A percentile compares a stretch with the other conserved stretches of the same genome.
Conservation (phyloP, 352 stramenopile genomes). For the Globisporangium iwayamae region DNA sequence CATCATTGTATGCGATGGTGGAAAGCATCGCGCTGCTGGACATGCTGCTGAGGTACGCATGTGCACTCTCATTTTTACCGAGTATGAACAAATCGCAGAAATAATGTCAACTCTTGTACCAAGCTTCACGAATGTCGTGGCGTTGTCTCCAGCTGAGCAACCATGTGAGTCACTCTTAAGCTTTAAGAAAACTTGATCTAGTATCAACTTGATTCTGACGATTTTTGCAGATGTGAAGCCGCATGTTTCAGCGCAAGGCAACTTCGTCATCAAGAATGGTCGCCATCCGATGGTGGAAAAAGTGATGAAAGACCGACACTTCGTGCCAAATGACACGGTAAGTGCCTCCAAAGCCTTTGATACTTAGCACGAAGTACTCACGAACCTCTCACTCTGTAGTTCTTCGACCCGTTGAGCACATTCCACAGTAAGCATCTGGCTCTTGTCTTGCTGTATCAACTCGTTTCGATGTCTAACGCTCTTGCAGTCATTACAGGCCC, state of each 20-base stretch:
- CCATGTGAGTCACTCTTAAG: conserved; percentile 44
- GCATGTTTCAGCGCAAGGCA: conserved; percentile 57
- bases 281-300: conserved; percentile 76
- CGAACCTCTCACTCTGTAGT: conserved; percentile 25
- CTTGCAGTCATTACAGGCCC: conserved; percentile 81
- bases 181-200: background rate
- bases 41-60: conserved; percentile 82
- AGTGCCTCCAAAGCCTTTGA: background rate
- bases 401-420: conserved; percentile 67
- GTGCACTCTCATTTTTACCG: background rate
- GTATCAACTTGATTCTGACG: background rate
- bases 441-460: background rate
- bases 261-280: conserved; percentile 78
- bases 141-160: conserved; percentile 62
- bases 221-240: conserved; percentile 57
- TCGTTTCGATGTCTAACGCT: conserved; percentile 15
- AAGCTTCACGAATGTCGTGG: conserved; percentile 88
- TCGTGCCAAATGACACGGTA: conserved; percentile 87
- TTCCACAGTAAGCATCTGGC: conserved; percentile 52
- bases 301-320: conserved; percentile 59
- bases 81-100: background rate
- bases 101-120: background rate
- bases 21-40: conserved; percentile 90
- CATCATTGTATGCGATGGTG: conserved; percentile 80
- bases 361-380: background rate